Conservation (phyloP, 1,139 yeast genomes). For the Pichiaceae sp. region DNA sequence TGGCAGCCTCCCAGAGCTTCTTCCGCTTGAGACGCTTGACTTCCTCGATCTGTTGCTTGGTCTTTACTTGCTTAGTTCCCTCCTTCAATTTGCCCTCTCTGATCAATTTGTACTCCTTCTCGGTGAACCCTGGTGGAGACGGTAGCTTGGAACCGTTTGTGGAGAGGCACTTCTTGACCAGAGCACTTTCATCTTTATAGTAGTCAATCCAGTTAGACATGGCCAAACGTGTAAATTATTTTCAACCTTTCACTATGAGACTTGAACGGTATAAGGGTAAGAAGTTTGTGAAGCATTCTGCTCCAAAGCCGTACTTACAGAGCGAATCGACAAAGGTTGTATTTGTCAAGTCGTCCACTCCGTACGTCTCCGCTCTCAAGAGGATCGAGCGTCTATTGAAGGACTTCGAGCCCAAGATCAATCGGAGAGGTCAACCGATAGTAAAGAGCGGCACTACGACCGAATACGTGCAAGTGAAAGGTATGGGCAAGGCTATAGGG, state of each 20-base stretch:
- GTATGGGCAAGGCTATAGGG: conserved; percentile 62
- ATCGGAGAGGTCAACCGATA: conserved; percentile 20
- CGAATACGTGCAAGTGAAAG: conserved; percentile 43
- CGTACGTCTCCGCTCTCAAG: conserved; percentile 56
- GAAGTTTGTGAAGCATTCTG: conserved; percentile 39
- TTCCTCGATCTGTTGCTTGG: conserved; percentile 8
- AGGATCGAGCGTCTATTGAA: conserved; percentile 40
- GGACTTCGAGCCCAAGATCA: conserved; percentile 20
- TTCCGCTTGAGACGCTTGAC: conserved; percentile 39
- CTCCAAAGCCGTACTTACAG: conserved; percentile 27
- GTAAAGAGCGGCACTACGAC: conserved; percentile 28
- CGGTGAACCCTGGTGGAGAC: conserved; percentile 16
- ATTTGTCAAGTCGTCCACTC: conserved; percentile 50
- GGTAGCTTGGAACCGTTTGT: conserved; percentile 4
- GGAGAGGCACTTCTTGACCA: neutral
- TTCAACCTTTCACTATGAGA: conserved; percentile 1
- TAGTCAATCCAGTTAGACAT: conserved; percentile 13
- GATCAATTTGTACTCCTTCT: conserved; percentile 12
- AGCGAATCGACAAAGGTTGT: conserved; percentile 40
- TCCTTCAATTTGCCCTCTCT: conserved; percentile 9
- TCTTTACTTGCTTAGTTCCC: conserved; percentile 1
- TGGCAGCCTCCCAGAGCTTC: conserved; percentile 84
- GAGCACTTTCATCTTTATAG: conserved; percentile 7
- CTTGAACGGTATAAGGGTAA: conserved; percentile 11
- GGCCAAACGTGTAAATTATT: neutral